Conservation (phyloP, 345 rosid species). For the Rhodomyrtus tomentosa region DNA sequence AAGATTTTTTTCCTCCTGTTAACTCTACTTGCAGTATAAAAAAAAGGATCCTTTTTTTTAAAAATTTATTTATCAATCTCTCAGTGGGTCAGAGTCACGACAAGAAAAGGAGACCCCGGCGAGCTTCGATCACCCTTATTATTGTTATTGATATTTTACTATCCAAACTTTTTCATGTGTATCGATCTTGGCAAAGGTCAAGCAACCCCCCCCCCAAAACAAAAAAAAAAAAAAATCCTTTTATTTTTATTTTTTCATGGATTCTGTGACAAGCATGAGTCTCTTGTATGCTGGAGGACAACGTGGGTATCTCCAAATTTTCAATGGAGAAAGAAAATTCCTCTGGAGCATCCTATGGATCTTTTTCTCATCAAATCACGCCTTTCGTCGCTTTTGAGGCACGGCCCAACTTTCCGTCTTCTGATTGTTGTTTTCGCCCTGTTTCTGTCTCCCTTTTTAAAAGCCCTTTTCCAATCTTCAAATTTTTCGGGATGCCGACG, state of each 20-base stretch:
- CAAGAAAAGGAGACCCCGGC: background rate
- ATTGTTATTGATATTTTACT: background rate
- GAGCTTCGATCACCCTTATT: background rate
- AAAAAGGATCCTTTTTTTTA: background rate
- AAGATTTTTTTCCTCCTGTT: background rate
- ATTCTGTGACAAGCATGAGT: constrained; percentile 41
- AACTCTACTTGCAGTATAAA: background rate
- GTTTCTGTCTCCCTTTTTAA: background rate
- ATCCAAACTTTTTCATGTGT: background rate
- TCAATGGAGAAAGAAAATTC: constrained; percentile 29
- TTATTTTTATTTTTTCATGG: constrained; percentile 10
- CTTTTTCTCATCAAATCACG: constrained; percentile 29
- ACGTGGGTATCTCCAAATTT: constrained; percentile 9
- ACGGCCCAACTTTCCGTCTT: background rate
- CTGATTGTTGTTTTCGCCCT: constrained; percentile 1
- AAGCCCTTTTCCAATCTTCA: background rate
- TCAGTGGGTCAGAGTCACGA: background rate
- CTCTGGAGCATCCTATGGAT: constrained; percentile 8
- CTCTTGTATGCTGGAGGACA: constrained; percentile 24
- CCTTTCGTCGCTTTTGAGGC: constrained; percentile 68
- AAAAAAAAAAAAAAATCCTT: background rate
- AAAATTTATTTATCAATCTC: background rate
- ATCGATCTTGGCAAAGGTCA: background rate
- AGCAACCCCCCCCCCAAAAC: too few relatives aligned
- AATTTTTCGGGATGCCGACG: background rate